Base-by-base conservation (phyloP, 805 yeast species). In the Schwanniomyces sp. region DNA sequence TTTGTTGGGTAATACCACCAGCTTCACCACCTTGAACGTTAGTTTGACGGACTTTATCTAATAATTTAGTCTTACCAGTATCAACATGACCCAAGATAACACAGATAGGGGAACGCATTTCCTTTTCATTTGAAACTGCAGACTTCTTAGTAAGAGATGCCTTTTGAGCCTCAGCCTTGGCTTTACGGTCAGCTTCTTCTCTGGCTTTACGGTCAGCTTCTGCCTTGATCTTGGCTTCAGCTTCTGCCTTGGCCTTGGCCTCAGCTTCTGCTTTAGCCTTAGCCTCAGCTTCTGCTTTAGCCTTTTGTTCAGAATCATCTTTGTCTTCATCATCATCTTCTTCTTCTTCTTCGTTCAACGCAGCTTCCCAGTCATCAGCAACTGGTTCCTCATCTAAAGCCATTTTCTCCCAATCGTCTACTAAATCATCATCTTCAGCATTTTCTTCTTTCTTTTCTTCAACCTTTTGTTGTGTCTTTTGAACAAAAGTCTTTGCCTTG, bases 21-120 rank as follows among this genome's bases (percentile, higher is more conserved):
- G 99, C 99, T 76, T 94, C 99, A 65, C 99, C 99, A 69, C 97
- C 99, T 77, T 94, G 99, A 52, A 94, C 99, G 64, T 94, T 94
- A 37, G 98, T 94, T 76, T 92, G 97, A 76, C 99, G 92, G 58
- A 94, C 85, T 72, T 94, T 94, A 67, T 94, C 99, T 67, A 94
- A 79, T 55, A 94, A 81, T 69, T 94, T 94, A 56, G 99, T 94
- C 74, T 94, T 94, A 85, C 99, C 99, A 49, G 99, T 94, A 80
- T 94, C 99, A 72, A 94, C 99, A 78, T 94, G 99, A 67, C 99
- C 99, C 70, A 94, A 80, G 63, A 94, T 94, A 86, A 97, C 91
- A 72, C 99, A 94, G 67, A 94, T 94, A 54, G 99, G 99, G 54
- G 99, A 94, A 74, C 99, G 96, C 64, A 94, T 74, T 61, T 94